phyloP scores from a whole-genome alignment of 2,329 filamentous ascomycete species.

The Orbilia javanica region DNA sequence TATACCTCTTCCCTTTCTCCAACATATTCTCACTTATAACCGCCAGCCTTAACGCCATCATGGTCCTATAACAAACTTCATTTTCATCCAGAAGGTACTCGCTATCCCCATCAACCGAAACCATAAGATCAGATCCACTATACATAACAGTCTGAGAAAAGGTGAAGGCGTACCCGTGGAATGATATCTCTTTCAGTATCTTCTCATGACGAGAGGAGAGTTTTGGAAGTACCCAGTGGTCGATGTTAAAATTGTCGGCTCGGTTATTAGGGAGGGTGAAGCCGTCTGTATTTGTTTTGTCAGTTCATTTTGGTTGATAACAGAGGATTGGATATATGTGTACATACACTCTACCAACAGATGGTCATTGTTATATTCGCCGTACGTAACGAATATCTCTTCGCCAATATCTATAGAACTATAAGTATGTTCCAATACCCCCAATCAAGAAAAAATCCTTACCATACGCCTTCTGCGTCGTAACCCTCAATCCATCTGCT shows the following conservation, averaged over 20 bases:
- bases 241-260: constrained; percentile 44
- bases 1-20: constrained; percentile 13
- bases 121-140: constrained; percentile 39
- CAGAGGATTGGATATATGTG: background rate
- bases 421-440: background rate
- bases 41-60: constrained; percentile 39
- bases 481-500: constrained; percentile 38
- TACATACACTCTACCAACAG: constrained; percentile 74
- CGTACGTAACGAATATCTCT: constrained; percentile 79
- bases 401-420: constrained; percentile 64
- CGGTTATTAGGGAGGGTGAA: constrained; percentile 42
- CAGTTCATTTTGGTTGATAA: background rate
- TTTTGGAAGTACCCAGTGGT: constrained; percentile 37
- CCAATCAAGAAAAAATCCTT: background rate
- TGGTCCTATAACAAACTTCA: constrained; percentile 39
- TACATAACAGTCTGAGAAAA: constrained; percentile 18
- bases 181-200: constrained; percentile 36
- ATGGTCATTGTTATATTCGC: constrained; percentile 78
- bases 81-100: constrained; percentile 27
- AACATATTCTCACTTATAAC: constrained; percentile 4
- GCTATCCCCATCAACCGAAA: constrained; percentile 33
- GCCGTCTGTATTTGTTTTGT: constrained; percentile 19
- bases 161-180: constrained; percentile 45
- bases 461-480: constrained; percentile 47
- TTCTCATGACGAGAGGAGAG: constrained; percentile 29